Base-by-base conservation (phyloP, 495 filamentous ascomycete species). In the Lindgomyces ingoldianus region DNA sequence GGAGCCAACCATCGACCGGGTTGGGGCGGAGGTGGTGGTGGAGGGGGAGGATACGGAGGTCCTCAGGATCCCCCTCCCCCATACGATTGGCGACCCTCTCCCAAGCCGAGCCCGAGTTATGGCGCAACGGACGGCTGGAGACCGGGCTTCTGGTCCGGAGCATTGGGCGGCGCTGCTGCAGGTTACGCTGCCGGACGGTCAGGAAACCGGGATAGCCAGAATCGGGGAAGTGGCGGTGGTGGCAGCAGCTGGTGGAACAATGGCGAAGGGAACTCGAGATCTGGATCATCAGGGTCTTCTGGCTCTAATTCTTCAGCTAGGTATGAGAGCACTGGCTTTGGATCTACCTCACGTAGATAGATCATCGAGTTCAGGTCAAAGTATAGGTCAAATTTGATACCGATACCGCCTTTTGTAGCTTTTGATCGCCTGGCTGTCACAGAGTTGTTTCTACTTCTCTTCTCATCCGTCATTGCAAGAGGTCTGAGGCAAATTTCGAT, bases 61-160 rank as follows among this genome's bases (percentile, higher is more conserved):
- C 74, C 77, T 58, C 80, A 83, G 70, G 78, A 87, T 64, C 83
- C 84, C 48, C 85, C 85, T 22, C 84, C 84, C 29, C 84, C 85
- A 8, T 87, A 88, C 69, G 76, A 77, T 44, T 76, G 70, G 33
- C 11, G 74, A 72, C 50, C 52, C 60, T 10, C 62, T 57, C 22
- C 60, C 65, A 55, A 71, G 56, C 39, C 74, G 65, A 29, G 29
- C 69, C 74, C 11, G 60, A 68, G 42, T 56, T 61, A 56, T 41
- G 58, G 56, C 48, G 45, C 45, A 24, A 36, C 60, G 24, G 46
- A 84, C 67, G 81, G 82, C 0, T 96, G 91, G 87, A 81, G 83
- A 49, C 92, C 93, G 2, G 93, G 94, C 0, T 96, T 96, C 71
- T 96, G 91, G 94, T 81, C 82, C 18, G 93, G 93, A 0, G 79